A percentile compares a stretch with the other conserved stretches of the same genome.
phyloP scores from a whole-genome alignment of 2,329 filamentous ascomycete genomes.

The Seiridium cupressi region DNA sequence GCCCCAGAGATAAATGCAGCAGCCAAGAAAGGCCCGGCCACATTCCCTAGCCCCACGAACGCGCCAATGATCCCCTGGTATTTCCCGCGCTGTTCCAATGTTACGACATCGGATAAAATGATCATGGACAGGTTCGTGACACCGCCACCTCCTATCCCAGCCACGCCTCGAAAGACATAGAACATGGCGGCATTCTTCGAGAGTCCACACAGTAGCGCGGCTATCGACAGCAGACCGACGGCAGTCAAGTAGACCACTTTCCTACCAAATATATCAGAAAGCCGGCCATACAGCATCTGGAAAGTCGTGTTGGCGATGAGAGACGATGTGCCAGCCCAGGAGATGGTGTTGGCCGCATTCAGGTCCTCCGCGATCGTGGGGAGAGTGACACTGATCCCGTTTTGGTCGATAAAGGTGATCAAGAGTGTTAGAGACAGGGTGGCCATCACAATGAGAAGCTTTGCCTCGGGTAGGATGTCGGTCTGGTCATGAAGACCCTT shows the following conservation, averaged over 20 bases:
- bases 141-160: constrained; percentile 33
- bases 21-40: constrained; percentile 44
- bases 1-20: constrained; percentile 35
- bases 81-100: constrained; percentile 31
- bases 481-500: constrained; percentile 9
- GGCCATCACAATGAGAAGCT: constrained; percentile 26
- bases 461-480: constrained; percentile 25
- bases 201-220: constrained; percentile 31
- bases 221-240: constrained; percentile 24
- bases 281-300: constrained; percentile 68
- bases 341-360: constrained; percentile 26
- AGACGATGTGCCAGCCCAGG: constrained; percentile 35
- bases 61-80: constrained; percentile 41
- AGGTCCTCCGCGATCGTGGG: constrained; percentile 35
- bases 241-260: constrained; percentile 30
- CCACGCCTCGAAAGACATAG: constrained; percentile 32
- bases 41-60: constrained; percentile 42
- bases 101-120: constrained; percentile 35
- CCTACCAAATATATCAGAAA: constrained; percentile 57
- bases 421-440: constrained; percentile 29
- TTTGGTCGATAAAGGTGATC: constrained; percentile 35
- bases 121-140: constrained; percentile 34
- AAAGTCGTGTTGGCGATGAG: constrained; percentile 58
- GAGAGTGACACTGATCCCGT: constrained; percentile 29
- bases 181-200: constrained; percentile 27